A percentile compares a stretch with the other conserved stretches of the same genome.
Conservation (phyloP, 2,329 filamentous ascomycete genomes). For the Xylaria sp. region DNA sequence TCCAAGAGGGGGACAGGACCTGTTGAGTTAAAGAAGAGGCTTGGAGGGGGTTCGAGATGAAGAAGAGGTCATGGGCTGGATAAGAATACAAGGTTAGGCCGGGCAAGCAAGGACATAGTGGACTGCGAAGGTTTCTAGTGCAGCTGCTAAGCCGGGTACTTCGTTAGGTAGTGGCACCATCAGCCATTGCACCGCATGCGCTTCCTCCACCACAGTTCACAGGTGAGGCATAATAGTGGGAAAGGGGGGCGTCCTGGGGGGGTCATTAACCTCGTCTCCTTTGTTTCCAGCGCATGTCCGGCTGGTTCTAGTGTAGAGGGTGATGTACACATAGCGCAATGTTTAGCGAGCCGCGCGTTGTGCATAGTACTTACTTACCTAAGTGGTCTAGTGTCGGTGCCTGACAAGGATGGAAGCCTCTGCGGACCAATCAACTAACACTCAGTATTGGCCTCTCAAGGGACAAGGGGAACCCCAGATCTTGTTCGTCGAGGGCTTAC, state of each 20-base stretch:
- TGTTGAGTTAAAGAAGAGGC: constrained; percentile 13
- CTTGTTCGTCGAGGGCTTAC: not conserved
- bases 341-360: too few relatives aligned
- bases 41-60: constrained; percentile 2
- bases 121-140: not conserved
- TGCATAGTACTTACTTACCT: not conserved
- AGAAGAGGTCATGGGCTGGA: constrained; percentile 6
- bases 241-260: not conserved
- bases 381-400: too few relatives aligned
- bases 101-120: not conserved
- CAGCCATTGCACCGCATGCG: not conserved
- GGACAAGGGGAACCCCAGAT: constrained; percentile 14
- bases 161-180: not conserved
- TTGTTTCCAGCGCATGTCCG: not conserved
- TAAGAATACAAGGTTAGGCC: not conserved
- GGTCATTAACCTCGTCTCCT: not conserved
- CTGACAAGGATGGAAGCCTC: not conserved
- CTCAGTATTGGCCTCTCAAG: not conserved
- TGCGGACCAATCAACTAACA: constrained; percentile 20
- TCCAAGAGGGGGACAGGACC: not conserved
- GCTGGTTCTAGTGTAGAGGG: not conserved
- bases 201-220: not conserved
- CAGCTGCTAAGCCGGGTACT: not conserved
- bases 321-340: too few relatives aligned
- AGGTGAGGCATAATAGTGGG: not conserved